phyloP scores from a whole-genome alignment of 2,329 filamentous ascomycete genomes.

The Plenodomus lindquistii region DNA sequence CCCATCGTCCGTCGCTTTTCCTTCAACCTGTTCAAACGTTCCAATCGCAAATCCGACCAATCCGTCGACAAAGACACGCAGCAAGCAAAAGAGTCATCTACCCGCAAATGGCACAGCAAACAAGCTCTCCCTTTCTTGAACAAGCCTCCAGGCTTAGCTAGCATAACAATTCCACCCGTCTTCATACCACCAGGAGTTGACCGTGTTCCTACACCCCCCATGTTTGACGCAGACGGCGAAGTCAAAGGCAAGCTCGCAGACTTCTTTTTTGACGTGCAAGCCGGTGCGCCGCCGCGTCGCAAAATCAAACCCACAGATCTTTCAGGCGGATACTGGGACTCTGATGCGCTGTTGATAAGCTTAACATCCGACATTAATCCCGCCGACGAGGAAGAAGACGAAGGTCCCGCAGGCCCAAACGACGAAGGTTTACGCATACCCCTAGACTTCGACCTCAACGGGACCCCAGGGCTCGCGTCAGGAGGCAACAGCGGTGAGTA shows the following conservation, averaged over 20 bases:
- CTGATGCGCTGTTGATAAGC: slow-evolving; percentile 43
- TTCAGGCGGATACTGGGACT: slow-evolving; percentile 39
- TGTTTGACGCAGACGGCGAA: slow-evolving; percentile 25
- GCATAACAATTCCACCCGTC: slow-evolving; percentile 23
- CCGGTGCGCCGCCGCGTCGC: slow-evolving; percentile 4
- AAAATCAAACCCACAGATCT: slow-evolving; percentile 6
- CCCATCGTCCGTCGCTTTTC: slow-evolving; percentile 10
- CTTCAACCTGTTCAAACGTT: slow-evolving; percentile 23
- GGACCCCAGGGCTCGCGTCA: slow-evolving; percentile 5
- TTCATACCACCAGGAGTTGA: slow-evolving; percentile 33
- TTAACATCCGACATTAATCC: slow-evolving; percentile 17
- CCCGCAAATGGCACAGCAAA: slow-evolving; percentile 8
- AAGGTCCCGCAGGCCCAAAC: slow-evolving; percentile 26
- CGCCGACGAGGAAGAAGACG: slow-evolving; percentile 16
- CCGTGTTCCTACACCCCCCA: slow-evolving; percentile 33
- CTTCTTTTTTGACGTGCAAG: slow-evolving; percentile 38
- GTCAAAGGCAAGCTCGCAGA: slow-evolving; percentile 36
- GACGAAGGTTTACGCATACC: neutral
- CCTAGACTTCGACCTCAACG: slow-evolving; percentile 2
- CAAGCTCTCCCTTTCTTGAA: neutral
- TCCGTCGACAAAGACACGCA: slow-evolving; percentile 2
- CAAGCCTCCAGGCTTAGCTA: slow-evolving; percentile 7
- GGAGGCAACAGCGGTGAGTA: slow-evolving; percentile 8
- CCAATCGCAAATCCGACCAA: slow-evolving; percentile 15
- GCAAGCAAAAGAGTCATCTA: neutral